These are phyloP conservation scores for Sporothrix schenckii DNA, from an alignment of 2,329 filamentous ascomycete species.

Conservation along the genomic window DNA sequence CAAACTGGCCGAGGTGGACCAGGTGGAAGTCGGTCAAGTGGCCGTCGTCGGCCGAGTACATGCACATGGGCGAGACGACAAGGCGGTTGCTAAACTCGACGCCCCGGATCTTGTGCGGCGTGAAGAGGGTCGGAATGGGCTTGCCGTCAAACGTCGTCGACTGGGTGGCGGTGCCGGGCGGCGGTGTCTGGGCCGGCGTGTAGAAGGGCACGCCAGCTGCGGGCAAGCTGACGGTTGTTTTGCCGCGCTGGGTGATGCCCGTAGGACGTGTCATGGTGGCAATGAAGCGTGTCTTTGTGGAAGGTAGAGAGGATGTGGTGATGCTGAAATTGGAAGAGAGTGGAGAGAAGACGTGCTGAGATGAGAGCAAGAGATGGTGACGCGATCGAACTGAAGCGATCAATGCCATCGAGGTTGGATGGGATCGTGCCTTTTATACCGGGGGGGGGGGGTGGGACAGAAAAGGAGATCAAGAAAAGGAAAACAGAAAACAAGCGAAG, in stretches of 20 bases:
- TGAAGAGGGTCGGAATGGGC: constrained; percentile 56
- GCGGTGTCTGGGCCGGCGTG: constrained; percentile 58
- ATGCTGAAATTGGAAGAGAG: background rate
- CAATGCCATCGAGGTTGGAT: background rate
- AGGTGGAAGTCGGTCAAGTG: constrained; percentile 81
- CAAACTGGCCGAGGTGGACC: constrained; percentile 78
- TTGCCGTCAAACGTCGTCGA: background rate
- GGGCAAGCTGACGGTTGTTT: constrained; percentile 41
- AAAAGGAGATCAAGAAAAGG: constrained; percentile 10
- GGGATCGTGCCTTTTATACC: constrained; percentile 1
- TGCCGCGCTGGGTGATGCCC: constrained; percentile 25
- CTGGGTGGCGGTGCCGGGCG: constrained; percentile 53
- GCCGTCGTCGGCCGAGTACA: constrained; percentile 61
- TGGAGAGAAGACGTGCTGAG: background rate
- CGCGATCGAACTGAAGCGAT: constrained; percentile 1
- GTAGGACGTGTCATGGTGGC: constrained; percentile 22
- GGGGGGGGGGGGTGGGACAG: background rate
- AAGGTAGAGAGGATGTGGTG: background rate
- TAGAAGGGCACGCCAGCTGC: constrained; percentile 55
- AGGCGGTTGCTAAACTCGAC: constrained; percentile 60
- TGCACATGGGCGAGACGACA: constrained; percentile 64
- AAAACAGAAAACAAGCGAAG: constrained; percentile 15
- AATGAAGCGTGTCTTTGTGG: background rate
- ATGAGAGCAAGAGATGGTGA: background rate
- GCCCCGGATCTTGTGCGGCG: constrained; percentile 58